Evolutionary conservation across 371 early-diverging fungal genomes (phyloP).

Genomic region (Dichotomocladium elegans): DNA sequence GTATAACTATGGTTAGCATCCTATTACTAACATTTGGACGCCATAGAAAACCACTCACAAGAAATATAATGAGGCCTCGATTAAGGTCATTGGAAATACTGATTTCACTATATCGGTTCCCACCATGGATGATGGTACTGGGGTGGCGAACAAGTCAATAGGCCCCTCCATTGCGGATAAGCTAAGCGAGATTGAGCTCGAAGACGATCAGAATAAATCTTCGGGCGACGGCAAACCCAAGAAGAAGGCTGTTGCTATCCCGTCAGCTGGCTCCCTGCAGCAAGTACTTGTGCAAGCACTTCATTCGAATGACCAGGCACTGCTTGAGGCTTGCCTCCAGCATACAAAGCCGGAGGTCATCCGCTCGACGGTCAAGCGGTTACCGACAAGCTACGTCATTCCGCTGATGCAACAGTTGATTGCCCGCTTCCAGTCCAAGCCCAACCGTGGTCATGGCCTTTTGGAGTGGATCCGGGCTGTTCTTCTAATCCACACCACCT

Average conservation of each 20-base stretch:
- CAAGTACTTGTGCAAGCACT: constrained; percentile 75
- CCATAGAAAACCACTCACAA: constrained; percentile 41
- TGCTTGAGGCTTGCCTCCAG: constrained; percentile 66
- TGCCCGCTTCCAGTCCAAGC: constrained; percentile 62
- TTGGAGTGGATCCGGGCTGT: constrained; percentile 77
- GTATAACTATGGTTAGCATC: not conserved
- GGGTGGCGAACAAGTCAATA: constrained; percentile 2
- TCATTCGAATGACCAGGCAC: constrained; percentile 62
- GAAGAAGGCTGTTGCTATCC: constrained; percentile 16
- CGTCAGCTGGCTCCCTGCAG: constrained; percentile 63
- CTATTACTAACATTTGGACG: not conserved
- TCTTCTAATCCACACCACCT: constrained; percentile 65
- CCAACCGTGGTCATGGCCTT: constrained; percentile 58
- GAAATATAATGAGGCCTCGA: constrained; percentile 43
- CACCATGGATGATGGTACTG: not conserved
- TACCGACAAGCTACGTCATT: constrained; percentile 71
- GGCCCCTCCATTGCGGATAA: constrained; percentile 3
- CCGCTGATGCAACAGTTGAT: constrained; percentile 68
- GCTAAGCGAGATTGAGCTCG: constrained; percentile 22
- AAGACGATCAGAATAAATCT: constrained; percentile 15
- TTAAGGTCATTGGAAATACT: constrained; percentile 37
- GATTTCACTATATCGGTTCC: constrained; percentile 39
- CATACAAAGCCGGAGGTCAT: constrained; percentile 63
- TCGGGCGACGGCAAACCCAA: constrained; percentile 10
- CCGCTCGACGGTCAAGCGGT: constrained; percentile 60